Conservation (phyloP, 108 stramenopile genomes). For the Cyclotella sp. region DNA sequence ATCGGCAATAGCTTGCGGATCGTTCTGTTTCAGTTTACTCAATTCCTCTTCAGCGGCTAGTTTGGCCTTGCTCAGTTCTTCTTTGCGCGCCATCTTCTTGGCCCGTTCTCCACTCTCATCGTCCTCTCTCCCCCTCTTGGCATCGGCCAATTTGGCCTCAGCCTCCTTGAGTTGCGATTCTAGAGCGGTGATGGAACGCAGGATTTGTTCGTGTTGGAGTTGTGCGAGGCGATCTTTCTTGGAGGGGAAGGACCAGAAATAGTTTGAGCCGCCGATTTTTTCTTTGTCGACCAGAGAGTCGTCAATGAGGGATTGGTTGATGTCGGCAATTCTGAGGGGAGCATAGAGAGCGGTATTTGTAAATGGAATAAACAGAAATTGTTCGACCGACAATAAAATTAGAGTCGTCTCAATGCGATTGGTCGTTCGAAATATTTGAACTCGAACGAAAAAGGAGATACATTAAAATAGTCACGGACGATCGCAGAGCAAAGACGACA, state of each 20-base stretch:
- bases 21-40: constrained; percentile 83
- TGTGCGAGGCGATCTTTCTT: constrained; percentile 81
- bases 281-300: constrained; percentile 88
- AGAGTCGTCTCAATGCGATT: too few species aligned
- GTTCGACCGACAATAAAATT: background rate
- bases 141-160: constrained; percentile 72
- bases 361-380: constrained; percentile 5
- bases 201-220: constrained; percentile 61
- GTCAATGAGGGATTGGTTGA: constrained; percentile 81
- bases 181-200: constrained; percentile 54
- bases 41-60: constrained; percentile 54
- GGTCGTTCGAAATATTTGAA: too few species aligned
- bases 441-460: too few species aligned
- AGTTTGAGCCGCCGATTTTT: constrained; percentile 94
- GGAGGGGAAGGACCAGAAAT: constrained; percentile 92
- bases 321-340: constrained; percentile 62
- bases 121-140: constrained; percentile 84
- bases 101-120: constrained; percentile 49
- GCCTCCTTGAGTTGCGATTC: constrained; percentile 56
- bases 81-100: constrained; percentile 66
- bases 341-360: background rate
- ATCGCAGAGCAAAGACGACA: background rate
- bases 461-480: too few species aligned
- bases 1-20: constrained; percentile 86
- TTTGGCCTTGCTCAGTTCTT: constrained; percentile 57